phyloP scores from a whole-genome alignment of 305 asterid genomes.

The Withania somnifera region DNA sequence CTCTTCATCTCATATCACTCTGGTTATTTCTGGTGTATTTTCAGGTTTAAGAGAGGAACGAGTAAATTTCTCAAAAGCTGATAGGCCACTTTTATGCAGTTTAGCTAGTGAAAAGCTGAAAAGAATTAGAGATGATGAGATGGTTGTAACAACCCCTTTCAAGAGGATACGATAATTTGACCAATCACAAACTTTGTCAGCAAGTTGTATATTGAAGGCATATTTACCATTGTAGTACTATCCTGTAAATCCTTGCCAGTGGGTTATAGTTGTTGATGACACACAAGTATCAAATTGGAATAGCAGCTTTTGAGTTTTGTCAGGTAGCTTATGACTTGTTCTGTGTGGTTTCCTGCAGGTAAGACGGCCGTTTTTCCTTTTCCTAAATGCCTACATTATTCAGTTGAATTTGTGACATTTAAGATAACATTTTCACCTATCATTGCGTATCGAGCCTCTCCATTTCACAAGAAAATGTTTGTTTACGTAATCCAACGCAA shows the following conservation, averaged over 20 bases:
- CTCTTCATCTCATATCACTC: background rate
- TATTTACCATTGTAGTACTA: background rate
- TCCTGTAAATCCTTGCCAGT: background rate
- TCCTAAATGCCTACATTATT: background rate
- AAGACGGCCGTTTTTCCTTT: background rate
- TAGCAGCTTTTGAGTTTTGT: background rate
- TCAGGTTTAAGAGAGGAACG: slow-evolving; percentile 18
- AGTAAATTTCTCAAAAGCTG: background rate
- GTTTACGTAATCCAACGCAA: background rate
- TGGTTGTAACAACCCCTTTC: slow-evolving; percentile 18
- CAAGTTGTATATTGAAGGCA: background rate
- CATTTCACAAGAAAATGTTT: background rate
- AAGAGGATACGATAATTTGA: slow-evolving; percentile 33
- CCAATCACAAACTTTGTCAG: background rate
- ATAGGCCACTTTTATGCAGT: slow-evolving; percentile 22
- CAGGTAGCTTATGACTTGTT: background rate
- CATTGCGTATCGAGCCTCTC: background rate
- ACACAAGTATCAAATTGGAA: background rate
- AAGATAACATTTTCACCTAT: background rate
- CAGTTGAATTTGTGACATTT: background rate
- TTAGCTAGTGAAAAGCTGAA: slow-evolving; percentile 19
- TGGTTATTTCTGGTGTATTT: background rate
- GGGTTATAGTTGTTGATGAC: background rate
- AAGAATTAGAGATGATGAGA: slow-evolving; percentile 42
- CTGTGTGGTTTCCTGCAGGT: background rate